Evolutionary conservation across 495 filamentous ascomycete genomes (phyloP).

Genomic region (Bacidia gigantensis): DNA sequence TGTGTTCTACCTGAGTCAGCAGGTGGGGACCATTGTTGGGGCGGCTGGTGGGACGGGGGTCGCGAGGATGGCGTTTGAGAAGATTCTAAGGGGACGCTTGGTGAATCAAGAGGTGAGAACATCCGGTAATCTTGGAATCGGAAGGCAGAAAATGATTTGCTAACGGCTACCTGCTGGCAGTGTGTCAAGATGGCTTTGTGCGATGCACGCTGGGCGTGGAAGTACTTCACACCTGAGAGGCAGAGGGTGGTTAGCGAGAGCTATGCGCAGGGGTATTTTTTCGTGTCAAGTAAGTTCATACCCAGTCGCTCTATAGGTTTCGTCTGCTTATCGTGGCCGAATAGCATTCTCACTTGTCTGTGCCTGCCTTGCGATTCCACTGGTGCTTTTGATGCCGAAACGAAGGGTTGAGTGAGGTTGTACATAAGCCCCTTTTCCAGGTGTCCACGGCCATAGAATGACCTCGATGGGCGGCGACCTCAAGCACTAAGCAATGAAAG

Average conservation of each 20-base stretch:
- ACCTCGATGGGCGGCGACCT: too few relatives aligned
- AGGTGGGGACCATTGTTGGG: slow-evolving; percentile 26
- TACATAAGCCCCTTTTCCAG: too few relatives aligned
- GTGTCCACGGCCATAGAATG: too few relatives aligned
- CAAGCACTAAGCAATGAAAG: too few relatives aligned
- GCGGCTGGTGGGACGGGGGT: slow-evolving; percentile 8
- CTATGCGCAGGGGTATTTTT: background rate
- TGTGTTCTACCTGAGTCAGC: slow-evolving; percentile 26
- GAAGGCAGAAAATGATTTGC: background rate
- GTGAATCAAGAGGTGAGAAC: background rate
- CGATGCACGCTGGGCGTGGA: background rate
- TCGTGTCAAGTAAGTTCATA: background rate
- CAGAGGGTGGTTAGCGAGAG: background rate
- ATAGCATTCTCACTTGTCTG: background rate
- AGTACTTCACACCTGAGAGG: background rate
- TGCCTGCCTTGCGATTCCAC: background rate
- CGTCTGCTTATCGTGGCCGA: background rate
- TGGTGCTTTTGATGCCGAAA: background rate
- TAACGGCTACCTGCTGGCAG: background rate
- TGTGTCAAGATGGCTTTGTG: background rate
- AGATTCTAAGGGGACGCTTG: background rate
- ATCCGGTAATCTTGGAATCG: too few relatives aligned
- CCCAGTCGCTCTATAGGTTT: background rate
- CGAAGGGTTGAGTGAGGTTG: background rate
- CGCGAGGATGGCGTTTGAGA: slow-evolving; percentile 9